Percentiles rank a stretch among this genome's conserved stretches.
These are phyloP conservation scores for Solanum aculeatissimum DNA, from an alignment of 305 asterid genomes.

Conservation along the genomic window DNA sequence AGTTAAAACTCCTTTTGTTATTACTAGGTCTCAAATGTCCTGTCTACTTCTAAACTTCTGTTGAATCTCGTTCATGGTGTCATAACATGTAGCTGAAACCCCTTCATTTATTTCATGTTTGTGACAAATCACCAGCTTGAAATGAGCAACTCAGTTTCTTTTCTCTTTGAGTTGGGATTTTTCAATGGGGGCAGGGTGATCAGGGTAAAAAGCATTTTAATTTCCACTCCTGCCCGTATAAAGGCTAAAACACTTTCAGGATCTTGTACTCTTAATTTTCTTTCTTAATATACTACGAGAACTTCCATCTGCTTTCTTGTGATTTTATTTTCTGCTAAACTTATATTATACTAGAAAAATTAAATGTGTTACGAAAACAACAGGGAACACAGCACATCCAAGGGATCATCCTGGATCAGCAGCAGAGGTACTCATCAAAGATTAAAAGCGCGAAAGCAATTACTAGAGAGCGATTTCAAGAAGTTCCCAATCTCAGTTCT, in stretches of 20 bases:
- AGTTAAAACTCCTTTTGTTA: not conserved
- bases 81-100: not conserved
- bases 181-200: not conserved
- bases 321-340: not conserved
- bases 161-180: not conserved
- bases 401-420: conserved; percentile 20
- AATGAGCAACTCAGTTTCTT: not conserved
- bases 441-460: not conserved
- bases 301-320: not conserved
- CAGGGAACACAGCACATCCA: conserved; percentile 19
- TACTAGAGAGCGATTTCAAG: not conserved
- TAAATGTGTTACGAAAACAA: not conserved
- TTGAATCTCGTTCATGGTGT: not conserved
- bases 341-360: not conserved
- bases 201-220: not conserved
- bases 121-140: not conserved
- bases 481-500: not conserved
- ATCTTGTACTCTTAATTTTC: not conserved
- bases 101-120: not conserved
- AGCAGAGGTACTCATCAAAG: not conserved
- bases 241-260: not conserved
- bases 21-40: not conserved
- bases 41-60: not conserved
- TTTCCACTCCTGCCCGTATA: not conserved
- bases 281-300: not conserved